Percentiles rank a stretch among this genome's conserved stretches.
Evolutionary conservation across 2,329 filamentous ascomycete species (phyloP).

Genomic region (Fusarium sp.): DNA sequence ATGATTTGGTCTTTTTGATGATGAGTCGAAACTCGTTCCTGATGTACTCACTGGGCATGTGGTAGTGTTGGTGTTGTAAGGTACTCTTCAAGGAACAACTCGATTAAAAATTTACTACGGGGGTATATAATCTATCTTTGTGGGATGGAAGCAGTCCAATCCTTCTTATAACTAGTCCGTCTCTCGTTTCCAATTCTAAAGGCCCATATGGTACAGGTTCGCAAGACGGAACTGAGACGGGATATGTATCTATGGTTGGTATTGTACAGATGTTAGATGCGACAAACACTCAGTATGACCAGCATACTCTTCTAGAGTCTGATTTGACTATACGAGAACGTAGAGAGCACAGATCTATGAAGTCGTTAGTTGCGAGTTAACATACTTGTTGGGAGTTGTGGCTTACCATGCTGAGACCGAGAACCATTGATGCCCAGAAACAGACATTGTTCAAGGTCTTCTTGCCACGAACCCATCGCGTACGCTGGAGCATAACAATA

Average conservation of each 20-base stretch:
- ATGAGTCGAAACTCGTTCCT: background rate
- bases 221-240: background rate
- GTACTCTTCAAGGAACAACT: background rate
- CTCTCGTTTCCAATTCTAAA: background rate
- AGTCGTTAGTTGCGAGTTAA: conserved; percentile 27
- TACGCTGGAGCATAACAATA: conserved; percentile 91
- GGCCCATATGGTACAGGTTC: background rate
- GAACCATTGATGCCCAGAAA: conserved; percentile 93
- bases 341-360: conserved; percentile 65
- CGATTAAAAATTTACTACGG: conserved; percentile 8
- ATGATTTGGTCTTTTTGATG: too few relatives aligned
- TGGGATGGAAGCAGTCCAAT: background rate
- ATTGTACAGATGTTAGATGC: background rate
- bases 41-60: too few relatives aligned
- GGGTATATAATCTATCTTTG: conserved; percentile 35
- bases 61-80: background rate
- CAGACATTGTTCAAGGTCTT: conserved; percentile 87
- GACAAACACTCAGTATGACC: background rate
- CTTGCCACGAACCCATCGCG: conserved; percentile 77
- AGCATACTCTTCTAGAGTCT: conserved; percentile 3
- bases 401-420: conserved; percentile 83
- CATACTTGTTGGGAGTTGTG: background rate
- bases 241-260: background rate
- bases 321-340: conserved; percentile 58
- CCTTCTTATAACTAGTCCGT: background rate